phyloP scores from a whole-genome alignment of 169 alveolate genomes.

The Eimeria acervulina region DNA sequence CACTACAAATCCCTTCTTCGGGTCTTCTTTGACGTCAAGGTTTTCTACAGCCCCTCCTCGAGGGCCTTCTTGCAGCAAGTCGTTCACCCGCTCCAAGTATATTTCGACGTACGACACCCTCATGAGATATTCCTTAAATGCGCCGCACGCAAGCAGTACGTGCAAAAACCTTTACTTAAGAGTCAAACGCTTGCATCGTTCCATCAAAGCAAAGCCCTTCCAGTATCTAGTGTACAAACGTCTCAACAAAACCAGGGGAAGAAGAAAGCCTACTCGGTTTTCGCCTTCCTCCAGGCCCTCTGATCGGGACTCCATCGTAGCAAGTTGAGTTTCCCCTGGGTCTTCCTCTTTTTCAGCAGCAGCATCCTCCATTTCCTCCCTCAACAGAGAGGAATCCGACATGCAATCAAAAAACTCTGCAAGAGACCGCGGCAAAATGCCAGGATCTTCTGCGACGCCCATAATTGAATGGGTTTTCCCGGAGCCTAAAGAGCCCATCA shows the following conservation, averaged over 20 bases:
- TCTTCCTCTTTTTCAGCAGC: slow-evolving; percentile 88
- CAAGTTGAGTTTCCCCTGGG: slow-evolving; percentile 77
- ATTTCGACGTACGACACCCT: slow-evolving; percentile 92
- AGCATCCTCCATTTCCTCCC: slow-evolving; percentile 88
- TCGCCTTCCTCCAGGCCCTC: slow-evolving; percentile 75
- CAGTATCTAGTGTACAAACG: not conserved
- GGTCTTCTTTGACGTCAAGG: slow-evolving; percentile 92
- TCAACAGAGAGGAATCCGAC: slow-evolving; percentile 87
- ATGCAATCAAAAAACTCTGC: slow-evolving; percentile 91
- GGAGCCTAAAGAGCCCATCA: slow-evolving; percentile 79
- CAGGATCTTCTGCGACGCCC: slow-evolving; percentile 92
- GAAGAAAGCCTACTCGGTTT: slow-evolving; percentile 39
- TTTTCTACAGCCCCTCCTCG: slow-evolving; percentile 88
- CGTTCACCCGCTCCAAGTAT: slow-evolving; percentile 93
- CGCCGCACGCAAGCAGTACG: not conserved
- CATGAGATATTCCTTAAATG: slow-evolving; percentile 88
- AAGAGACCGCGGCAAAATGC: slow-evolving; percentile 89
- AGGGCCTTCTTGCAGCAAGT: slow-evolving; percentile 89
- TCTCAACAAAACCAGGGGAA: not conserved
- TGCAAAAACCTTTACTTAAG: not conserved
- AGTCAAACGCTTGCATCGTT: not conserved
- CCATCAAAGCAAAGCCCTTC: not conserved
- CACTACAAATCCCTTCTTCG: slow-evolving; percentile 92
- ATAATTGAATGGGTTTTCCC: slow-evolving; percentile 90
- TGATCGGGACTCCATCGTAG: not conserved